These are phyloP conservation scores for Trichocladium antarcticum DNA, from an alignment of 495 filamentous ascomycete species.

Conservation along the genomic window DNA sequence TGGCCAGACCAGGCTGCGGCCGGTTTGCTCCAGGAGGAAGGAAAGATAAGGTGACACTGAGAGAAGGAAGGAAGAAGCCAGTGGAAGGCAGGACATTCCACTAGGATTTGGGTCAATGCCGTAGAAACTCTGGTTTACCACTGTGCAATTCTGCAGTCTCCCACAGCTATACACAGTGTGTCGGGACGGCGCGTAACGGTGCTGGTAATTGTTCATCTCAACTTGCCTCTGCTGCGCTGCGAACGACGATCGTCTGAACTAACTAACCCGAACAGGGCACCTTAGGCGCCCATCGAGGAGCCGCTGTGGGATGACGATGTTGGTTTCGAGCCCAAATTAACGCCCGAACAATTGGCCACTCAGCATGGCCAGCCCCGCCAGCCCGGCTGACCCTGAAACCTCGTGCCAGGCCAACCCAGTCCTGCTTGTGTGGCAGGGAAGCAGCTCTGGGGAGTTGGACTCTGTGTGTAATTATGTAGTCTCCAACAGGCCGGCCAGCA, in stretches of 20 bases:
- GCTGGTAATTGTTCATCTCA: too few relatives aligned
- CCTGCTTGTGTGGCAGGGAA: constrained; percentile 1
- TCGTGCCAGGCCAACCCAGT: not conserved
- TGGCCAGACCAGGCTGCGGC: not conserved
- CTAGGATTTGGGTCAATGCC: too few relatives aligned
- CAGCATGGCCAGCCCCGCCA: constrained; percentile 11
- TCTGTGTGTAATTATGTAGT: not conserved
- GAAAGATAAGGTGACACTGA: not conserved
- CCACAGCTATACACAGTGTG: too few relatives aligned
- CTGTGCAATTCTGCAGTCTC: too few relatives aligned
- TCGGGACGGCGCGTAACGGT: too few relatives aligned
- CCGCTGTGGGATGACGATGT: constrained; percentile 39
- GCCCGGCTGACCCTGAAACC: constrained; percentile 31
- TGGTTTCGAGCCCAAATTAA: constrained; percentile 29
- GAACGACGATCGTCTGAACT: not conserved
- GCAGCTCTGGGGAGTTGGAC: not conserved
- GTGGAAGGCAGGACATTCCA: too few relatives aligned
- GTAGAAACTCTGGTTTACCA: too few relatives aligned
- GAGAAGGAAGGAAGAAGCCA: not conserved
- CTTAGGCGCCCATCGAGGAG: constrained; percentile 6
- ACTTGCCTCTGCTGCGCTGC: too few relatives aligned
- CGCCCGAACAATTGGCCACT: constrained; percentile 24
- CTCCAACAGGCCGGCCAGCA: constrained; percentile 2
- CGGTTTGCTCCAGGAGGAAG: not conserved
- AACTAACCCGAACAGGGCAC: not conserved